Evolutionary conservation across 441 rosid genomes (phyloP).

Genomic region (Mallotus japonicus): DNA sequence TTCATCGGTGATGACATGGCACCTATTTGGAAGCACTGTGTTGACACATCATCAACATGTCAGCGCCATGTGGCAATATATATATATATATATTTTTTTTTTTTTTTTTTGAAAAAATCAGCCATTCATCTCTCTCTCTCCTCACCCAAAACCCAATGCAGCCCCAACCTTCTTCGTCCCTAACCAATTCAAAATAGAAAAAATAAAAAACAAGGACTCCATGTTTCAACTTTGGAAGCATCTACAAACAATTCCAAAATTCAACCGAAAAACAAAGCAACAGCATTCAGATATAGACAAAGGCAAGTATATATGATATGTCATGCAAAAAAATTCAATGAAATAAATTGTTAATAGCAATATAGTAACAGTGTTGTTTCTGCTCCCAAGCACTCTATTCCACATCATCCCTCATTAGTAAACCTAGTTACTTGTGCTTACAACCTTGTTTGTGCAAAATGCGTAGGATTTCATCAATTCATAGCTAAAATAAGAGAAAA

Average conservation of each 20-base stretch:
- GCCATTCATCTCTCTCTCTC: too few relatives aligned
- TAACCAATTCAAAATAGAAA: too few relatives aligned
- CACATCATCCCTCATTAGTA: conserved; percentile 35
- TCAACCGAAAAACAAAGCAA: neutral
- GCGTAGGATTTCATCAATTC: neutral
- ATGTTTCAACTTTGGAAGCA: conserved; percentile 71
- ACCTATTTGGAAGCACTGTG: too few relatives aligned
- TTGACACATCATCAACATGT: too few relatives aligned
- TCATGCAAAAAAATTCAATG: too few relatives aligned
- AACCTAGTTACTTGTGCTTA: conserved; percentile 86
- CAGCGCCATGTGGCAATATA: too few relatives aligned
- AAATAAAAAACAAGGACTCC: conserved; percentile 33
- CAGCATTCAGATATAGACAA: neutral
- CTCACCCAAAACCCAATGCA: too few relatives aligned
- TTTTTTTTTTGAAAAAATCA: too few relatives aligned
- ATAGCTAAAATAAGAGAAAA: neutral
- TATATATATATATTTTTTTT: too few relatives aligned
- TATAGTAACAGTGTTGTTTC: neutral
- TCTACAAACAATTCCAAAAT: conserved; percentile 33
- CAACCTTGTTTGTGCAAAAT: conserved; percentile 57
- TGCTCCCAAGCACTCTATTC: conserved; percentile 12
- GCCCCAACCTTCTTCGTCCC: too few relatives aligned
- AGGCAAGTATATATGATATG: too few relatives aligned
- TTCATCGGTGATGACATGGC: too few relatives aligned
- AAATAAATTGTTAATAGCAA: neutral